Conservation (phyloP, 805 yeast species). For the Yarrowia alimentaria region DNA sequence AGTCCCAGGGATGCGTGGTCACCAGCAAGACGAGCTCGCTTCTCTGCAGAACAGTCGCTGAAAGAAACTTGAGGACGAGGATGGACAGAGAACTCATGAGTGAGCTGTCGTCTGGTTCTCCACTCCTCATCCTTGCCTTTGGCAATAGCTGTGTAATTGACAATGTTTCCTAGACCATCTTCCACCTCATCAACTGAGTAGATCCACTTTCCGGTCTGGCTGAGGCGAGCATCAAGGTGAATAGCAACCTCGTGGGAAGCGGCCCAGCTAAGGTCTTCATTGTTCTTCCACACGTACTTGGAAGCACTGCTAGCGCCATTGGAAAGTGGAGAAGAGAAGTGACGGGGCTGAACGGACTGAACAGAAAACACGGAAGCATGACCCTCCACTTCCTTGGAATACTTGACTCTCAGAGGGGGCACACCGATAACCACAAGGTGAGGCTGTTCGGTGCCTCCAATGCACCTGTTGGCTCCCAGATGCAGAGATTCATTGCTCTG, state of each 20-base stretch:
- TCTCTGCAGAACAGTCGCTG: conserved; percentile 37
- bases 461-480: conserved; percentile 52
- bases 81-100: conserved; percentile 52
- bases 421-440: conserved; percentile 65
- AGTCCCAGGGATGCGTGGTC: conserved; percentile 32
- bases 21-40: conserved; percentile 37
- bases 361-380: conserved; percentile 47
- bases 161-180: conserved; percentile 65
- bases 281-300: conserved; percentile 29
- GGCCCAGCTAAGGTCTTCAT: conserved; percentile 39
- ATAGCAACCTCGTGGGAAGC: conserved; percentile 44
- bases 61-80: conserved; percentile 54
- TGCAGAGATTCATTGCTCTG: conserved; percentile 40
- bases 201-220: conserved; percentile 52
- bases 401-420: conserved; percentile 66
- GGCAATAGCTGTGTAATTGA: conserved; percentile 37
- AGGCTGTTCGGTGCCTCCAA: conserved; percentile 55
- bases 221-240: conserved; percentile 45
- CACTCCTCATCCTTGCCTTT: conserved; percentile 32
- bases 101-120: conserved; percentile 38
- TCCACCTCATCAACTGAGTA: conserved; percentile 57
- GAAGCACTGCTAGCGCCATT: conserved; percentile 32
- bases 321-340: conserved; percentile 40
- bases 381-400: conserved; percentile 40
- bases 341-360: conserved; percentile 51